These are phyloP conservation scores for Glebionis coronaria DNA, from an alignment of 129 eudicot genomes.

Conservation along the genomic window DNA sequence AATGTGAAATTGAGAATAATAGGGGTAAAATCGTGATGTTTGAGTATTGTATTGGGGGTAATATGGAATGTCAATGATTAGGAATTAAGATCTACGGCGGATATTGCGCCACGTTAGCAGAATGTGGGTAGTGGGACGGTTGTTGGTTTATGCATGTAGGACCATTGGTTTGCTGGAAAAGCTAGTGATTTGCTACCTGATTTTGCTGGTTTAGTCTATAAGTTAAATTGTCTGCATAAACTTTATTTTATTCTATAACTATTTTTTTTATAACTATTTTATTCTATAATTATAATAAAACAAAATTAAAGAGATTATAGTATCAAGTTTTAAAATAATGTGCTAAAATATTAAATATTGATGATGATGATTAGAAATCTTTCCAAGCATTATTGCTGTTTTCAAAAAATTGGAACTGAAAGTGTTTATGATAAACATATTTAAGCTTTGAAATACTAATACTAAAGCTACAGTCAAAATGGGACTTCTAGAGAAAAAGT, in stretches of 20 bases:
- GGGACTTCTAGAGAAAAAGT: not conserved
- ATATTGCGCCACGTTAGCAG: constrained; percentile 34
- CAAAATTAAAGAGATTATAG: not conserved
- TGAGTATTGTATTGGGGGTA: constrained; percentile 19
- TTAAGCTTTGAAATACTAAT: too few relatives aligned
- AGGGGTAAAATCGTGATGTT: constrained; percentile 17
- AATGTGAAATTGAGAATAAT: constrained; percentile 4
- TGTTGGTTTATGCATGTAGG: constrained; percentile 30
- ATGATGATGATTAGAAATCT: too few relatives aligned
- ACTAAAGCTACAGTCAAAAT: not conserved
- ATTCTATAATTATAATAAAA: not conserved
- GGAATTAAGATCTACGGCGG: constrained; percentile 27
- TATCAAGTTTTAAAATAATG: too few relatives aligned
- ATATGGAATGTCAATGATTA: not conserved
- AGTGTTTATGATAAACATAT: too few relatives aligned
- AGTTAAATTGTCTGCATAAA: too few relatives aligned
- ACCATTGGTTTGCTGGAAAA: constrained; percentile 16
- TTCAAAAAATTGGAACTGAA: too few relatives aligned
- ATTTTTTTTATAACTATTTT: too few relatives aligned
- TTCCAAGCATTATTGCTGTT: too few relatives aligned
- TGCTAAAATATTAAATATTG: too few relatives aligned
- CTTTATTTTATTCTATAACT: too few relatives aligned
- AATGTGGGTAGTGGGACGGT: constrained; percentile 28
- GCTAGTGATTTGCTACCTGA: constrained; percentile 32
- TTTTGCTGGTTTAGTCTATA: constrained; percentile 22